A percentile compares a stretch with the other conserved stretches of the same genome.
Conservation (phyloP, 208 protist species). For the Balamuthia mandrillaris region DNA sequence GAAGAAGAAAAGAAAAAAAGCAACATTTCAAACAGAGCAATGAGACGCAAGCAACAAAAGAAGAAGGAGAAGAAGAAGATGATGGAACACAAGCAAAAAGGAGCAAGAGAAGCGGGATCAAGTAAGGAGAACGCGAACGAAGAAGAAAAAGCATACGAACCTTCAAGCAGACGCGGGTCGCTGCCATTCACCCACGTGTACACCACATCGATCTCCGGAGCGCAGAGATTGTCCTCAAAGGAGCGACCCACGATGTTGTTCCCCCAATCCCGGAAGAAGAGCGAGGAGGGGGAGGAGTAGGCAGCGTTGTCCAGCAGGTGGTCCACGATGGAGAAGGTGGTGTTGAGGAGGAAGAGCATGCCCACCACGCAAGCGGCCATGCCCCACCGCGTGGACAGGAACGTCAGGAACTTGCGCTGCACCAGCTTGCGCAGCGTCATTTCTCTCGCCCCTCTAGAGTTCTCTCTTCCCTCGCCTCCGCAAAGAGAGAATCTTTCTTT, state of each 20-base stretch:
- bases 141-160: too few species aligned
- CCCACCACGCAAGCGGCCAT: conserved; percentile 58
- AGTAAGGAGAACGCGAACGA: not conserved
- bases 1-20: too few species aligned
- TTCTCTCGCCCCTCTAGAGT: too few species aligned
- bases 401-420: conserved; percentile 61
- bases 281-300: not conserved
- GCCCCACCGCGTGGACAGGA: conserved; percentile 64
- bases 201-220: conserved; percentile 80
- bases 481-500: too few species aligned
- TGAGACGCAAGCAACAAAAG: too few species aligned
- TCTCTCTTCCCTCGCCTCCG: too few species aligned
- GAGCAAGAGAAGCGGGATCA: not conserved
- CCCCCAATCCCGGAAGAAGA: conserved; percentile 23
- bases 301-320: not conserved
- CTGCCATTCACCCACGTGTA: conserved; percentile 94
- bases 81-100: not conserved
- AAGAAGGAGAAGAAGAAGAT: not conserved
- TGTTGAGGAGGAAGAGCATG: conserved; percentile 65
- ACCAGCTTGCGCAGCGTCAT: conserved; percentile 59
- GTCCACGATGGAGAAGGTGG: conserved; percentile 35
- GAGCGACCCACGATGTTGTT: conserved; percentile 66
- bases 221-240: conserved; percentile 59
- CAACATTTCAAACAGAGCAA: too few species aligned
- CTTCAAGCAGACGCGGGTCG: conserved; percentile 65